These are phyloP conservation scores for Podospora bellae-mahoneyi DNA, from an alignment of 495 filamentous ascomycete genomes.

Conservation along the genomic window DNA sequence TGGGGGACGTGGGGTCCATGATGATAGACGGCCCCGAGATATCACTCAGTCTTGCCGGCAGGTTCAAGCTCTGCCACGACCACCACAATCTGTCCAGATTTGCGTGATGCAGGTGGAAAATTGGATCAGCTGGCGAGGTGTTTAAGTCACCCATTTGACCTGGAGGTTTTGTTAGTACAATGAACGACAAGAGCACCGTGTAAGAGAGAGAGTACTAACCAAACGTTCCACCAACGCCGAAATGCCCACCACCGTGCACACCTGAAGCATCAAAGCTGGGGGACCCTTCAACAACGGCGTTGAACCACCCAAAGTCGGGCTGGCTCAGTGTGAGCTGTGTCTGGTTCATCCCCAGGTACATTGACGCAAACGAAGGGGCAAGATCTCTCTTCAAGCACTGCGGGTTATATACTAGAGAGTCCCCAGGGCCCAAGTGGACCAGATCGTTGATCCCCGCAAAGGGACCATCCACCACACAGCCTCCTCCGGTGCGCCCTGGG, in stretches of 20 bases:
- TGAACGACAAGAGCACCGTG: too few species aligned
- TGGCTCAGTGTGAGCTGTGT: constrained; percentile 22
- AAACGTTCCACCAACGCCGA: constrained; percentile 22
- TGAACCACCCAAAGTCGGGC: constrained; percentile 25
- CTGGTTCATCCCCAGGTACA: constrained; percentile 25
- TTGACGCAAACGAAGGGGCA: constrained; percentile 28
- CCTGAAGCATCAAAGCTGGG: constrained; percentile 25
- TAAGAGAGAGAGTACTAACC: constrained; percentile 1
- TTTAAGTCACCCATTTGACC: constrained; percentile 38
- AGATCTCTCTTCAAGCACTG: constrained; percentile 39
- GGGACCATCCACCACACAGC: constrained; percentile 34
- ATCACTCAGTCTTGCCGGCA: constrained; percentile 34
- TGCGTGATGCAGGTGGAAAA: constrained; percentile 44
- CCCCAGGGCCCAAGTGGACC: constrained; percentile 22
- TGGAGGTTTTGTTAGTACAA: constrained; percentile 1
- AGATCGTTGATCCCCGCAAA: constrained; percentile 27
- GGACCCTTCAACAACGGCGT: constrained; percentile 19
- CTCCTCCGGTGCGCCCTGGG: constrained; percentile 30
- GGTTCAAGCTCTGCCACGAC: constrained; percentile 39
- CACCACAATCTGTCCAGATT: constrained; percentile 44
- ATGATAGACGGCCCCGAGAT: constrained; percentile 31
- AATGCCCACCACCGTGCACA: constrained; percentile 24
- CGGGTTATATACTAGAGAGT: constrained; percentile 33
- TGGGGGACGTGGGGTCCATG: constrained; percentile 29
- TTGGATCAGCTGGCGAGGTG: constrained; percentile 39